Evolutionary conservation across 768 basidiomycete species (phyloP).

Genomic region (Lentinula edodes): DNA sequence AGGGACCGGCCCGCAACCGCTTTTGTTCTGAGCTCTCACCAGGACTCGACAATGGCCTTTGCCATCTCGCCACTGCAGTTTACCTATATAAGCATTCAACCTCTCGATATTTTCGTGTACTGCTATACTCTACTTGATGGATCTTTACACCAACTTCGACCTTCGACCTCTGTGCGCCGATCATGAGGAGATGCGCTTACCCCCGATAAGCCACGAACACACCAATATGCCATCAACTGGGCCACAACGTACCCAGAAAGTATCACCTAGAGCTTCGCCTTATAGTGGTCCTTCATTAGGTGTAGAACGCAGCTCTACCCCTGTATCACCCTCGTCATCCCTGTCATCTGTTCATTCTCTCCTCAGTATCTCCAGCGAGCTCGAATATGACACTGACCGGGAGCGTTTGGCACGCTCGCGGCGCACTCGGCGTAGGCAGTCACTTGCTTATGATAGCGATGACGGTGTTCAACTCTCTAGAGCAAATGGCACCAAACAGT

Average conservation of each 20-base stretch:
- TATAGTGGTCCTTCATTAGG: not conserved
- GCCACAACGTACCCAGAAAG: not conserved
- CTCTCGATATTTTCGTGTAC: no score
- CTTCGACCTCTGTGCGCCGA: not conserved
- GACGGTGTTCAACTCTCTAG: not conserved
- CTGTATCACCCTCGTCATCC: not conserved
- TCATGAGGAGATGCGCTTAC: not conserved
- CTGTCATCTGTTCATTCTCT: not conserved
- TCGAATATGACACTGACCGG: not conserved
- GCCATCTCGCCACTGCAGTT: no score
- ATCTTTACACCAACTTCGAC: not conserved
- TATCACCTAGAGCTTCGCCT: not conserved
- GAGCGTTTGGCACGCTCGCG: not conserved
- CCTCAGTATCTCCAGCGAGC: not conserved
- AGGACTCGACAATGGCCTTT: no score
- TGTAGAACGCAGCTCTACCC: not conserved
- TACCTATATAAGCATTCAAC: no score
- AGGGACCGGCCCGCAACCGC: no score
- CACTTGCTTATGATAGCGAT: not conserved
- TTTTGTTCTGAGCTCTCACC: no score
- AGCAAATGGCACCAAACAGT: no score
- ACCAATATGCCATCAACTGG: not conserved
- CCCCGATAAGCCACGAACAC: not conserved
- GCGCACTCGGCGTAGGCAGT: not conserved
- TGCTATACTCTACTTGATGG: not conserved